Base-by-base conservation (phyloP, 139 green algal species). In the Zygnema cylindricum region DNA sequence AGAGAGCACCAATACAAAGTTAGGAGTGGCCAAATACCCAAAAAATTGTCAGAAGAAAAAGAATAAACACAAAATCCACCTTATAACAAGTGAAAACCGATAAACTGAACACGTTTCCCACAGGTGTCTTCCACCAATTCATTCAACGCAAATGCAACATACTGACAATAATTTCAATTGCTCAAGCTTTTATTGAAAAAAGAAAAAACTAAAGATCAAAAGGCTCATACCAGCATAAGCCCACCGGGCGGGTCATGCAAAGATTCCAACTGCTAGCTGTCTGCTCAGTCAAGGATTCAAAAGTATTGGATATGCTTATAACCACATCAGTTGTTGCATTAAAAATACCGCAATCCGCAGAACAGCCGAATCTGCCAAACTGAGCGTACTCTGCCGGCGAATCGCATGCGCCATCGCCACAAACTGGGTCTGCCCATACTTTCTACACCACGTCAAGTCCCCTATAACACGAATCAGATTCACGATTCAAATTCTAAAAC, bases 231-330 rank as follows among this genome's bases (percentile, higher is more conserved):
- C 57, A 73, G 57, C 57, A 73, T 25, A 73, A 30, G 30, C 30
- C 57, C 57, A 73, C 57, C 25, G 57, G 57, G 57, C 30, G 57
- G 57, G 57, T 73, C 57, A 73, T 73, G 57, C 57, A 73, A 30
- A 73, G 57, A 30, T 73, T 73, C 57, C 57, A 73, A 30, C 30
- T 30, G 57, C 30, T 35, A 30, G 30, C 57, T 25, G 57, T 30
- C 57, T 35, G 30, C 30, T 73, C 30, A 30, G 57, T 73, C 57
- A 73, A 35, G 57, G 30, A 35, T 30, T 73, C 57, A 73, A 73
- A 73, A 30, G 25, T 30, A 30, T 25, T 30, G 30, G 30, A 25
- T 35, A 73, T 73, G 57, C 30, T 25, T 35, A 73, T 30, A 73
- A 30, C 30, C 30, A 73, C 57, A 25, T 73, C 30, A 25, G 57